Percentiles rank a stretch among this genome's conserved stretches.
Evolutionary conservation across 257 asterid genomes (phyloP).

Genomic region (Prunella vulgaris): DNA sequence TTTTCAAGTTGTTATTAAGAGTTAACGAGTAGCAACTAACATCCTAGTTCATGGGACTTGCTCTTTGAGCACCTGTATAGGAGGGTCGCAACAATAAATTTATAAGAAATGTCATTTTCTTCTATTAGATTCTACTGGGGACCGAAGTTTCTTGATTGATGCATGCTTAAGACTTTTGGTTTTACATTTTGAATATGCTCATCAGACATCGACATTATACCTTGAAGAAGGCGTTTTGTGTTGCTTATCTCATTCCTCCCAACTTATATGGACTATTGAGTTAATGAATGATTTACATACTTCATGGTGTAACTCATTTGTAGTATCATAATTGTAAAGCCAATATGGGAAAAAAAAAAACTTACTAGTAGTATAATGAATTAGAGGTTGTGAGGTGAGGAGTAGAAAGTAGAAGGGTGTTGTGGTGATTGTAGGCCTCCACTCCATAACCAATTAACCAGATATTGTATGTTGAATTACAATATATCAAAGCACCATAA

Average conservation of each 20-base stretch:
- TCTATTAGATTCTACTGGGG: conserved; percentile 11
- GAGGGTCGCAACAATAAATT: conserved; percentile 25
- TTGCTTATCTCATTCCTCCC: not conserved
- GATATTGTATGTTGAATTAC: no score
- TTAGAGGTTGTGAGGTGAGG: no score
- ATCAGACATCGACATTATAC: not conserved
- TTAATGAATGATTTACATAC: no score
- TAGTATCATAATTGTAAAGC: no score
- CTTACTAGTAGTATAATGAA: no score
- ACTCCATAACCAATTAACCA: no score
- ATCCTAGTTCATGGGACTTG: conserved; percentile 14
- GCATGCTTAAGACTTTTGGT: not conserved
- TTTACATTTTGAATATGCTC: not conserved
- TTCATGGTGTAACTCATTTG: no score
- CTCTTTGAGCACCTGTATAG: conserved; percentile 2
- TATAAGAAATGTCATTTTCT: conserved; percentile 21
- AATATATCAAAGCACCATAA: no score
- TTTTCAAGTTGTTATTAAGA: not conserved
- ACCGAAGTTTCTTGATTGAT: conserved; percentile 1
- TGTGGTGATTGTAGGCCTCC: no score
- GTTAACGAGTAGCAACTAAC: conserved; percentile 28
- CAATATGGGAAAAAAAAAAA: no score
- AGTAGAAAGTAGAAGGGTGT: no score
- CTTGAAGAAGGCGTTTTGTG: not conserved
- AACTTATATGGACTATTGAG: no score